phyloP scores from a whole-genome alignment of 176 grass and related monocot genomes.

The Carex cristatella region DNA sequence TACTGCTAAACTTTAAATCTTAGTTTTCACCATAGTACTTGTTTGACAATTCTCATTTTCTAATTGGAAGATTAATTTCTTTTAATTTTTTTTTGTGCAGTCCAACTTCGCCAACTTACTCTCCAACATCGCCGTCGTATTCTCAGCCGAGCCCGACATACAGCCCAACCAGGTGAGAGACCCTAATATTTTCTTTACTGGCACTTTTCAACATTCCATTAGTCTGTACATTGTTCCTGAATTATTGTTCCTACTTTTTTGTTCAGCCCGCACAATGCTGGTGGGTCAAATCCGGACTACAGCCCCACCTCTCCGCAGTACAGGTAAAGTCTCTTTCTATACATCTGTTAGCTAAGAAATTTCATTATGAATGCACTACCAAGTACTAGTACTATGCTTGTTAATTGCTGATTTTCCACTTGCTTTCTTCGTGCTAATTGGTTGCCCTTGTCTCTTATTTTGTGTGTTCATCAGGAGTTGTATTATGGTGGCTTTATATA shows the following conservation, averaged over 20 bases:
- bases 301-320: conserved; percentile 89
- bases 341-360: neutral
- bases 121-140: conserved; percentile 85
- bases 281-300: conserved; percentile 65
- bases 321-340: conserved; percentile 36
- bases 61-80: neutral
- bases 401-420: neutral
- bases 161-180: conserved; percentile 70
- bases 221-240: neutral
- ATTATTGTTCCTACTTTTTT: neutral
- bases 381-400: neutral
- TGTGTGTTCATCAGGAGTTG: neutral
- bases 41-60: neutral
- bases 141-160: conserved; percentile 74
- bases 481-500: neutral
- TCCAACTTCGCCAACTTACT: conserved; percentile 77
- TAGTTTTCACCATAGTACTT: neutral
- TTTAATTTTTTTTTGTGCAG: conserved; percentile 31
- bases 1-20: neutral
- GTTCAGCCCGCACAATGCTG: conserved; percentile 61
- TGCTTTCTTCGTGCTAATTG: neutral
- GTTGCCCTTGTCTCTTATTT: neutral
- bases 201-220: neutral
- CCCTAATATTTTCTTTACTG: neutral
- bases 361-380: neutral